Conservation (phyloP, 768 basidiomycete genomes). For the Scleroderma citrinum region DNA sequence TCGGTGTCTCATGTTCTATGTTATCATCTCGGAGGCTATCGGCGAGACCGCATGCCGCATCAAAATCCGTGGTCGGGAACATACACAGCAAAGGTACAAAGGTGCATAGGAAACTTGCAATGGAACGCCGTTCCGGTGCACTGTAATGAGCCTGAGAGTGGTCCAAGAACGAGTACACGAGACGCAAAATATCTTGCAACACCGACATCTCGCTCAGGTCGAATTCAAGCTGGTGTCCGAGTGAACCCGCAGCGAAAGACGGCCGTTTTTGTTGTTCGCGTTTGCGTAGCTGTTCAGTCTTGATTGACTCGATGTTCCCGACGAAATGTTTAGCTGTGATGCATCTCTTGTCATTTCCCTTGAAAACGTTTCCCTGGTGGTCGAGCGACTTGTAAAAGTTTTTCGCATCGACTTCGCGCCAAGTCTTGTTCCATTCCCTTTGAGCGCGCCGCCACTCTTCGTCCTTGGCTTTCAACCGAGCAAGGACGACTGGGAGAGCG, state of each 20-base stretch:
- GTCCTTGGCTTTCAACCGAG: slow-evolving; percentile 86
- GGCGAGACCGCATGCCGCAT: slow-evolving; percentile 53
- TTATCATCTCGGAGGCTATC: slow-evolving; percentile 40
- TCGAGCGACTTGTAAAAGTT: slow-evolving; percentile 98
- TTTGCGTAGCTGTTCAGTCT: slow-evolving; percentile 49
- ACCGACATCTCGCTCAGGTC: slow-evolving; percentile 71
- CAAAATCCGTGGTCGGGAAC: slow-evolving; percentile 61
- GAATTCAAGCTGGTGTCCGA: slow-evolving; percentile 74
- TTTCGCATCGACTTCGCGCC: slow-evolving; percentile 94
- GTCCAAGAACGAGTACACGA: slow-evolving; percentile 89
- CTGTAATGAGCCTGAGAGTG: slow-evolving; percentile 75
- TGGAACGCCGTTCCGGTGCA: slow-evolving; percentile 66
- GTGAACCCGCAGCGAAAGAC: slow-evolving; percentile 40
- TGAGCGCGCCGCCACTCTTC: slow-evolving; percentile 96
- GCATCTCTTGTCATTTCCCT: slow-evolving; percentile 90
- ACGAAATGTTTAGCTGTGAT: slow-evolving; percentile 83
- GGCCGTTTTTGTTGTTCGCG: slow-evolving; percentile 25
- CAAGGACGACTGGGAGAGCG: slow-evolving; percentile 86
- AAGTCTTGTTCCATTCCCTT: slow-evolving; percentile 93
- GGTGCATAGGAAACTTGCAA: slow-evolving; percentile 79
- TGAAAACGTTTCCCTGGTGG: slow-evolving; percentile 93
- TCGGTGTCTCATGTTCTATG: slow-evolving; percentile 21
- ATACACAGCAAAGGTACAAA: slow-evolving; percentile 83
- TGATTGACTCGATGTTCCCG: slow-evolving; percentile 66
- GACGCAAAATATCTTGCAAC: slow-evolving; percentile 82